Conservation (phyloP, 805 yeast species). For the Allodekkera sacchari region DNA sequence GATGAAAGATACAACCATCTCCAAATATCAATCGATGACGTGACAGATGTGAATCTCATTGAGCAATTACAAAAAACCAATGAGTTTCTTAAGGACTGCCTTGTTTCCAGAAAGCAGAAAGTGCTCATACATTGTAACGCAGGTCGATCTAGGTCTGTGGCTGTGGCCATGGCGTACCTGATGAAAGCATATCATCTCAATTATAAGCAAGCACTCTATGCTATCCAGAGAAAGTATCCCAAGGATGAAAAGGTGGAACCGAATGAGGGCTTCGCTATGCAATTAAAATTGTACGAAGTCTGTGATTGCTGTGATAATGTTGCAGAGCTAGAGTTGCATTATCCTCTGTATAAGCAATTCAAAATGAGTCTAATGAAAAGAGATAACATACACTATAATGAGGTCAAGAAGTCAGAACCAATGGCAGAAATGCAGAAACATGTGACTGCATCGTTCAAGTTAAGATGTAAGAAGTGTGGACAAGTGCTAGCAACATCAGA, state of each 20-base stretch:
- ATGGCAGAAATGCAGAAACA: conserved; percentile 7
- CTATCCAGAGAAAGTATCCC: conserved; percentile 57
- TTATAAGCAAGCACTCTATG: conserved; percentile 59
- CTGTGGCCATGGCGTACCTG: conserved; percentile 37
- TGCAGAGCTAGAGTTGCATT: conserved; percentile 6
- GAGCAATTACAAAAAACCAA: conserved; percentile 53
- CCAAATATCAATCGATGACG: conserved; percentile 69
- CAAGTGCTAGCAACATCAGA: conserved; percentile 54
- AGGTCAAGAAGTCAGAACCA: conserved; percentile 1
- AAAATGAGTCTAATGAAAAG: conserved; percentile 24
- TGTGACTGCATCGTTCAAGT: conserved; percentile 12
- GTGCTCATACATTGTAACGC: conserved; percentile 46
- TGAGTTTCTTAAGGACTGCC: conserved; percentile 46
- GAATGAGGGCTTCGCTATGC: conserved; percentile 66
- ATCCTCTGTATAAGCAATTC: conserved; percentile 35
- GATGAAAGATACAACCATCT: conserved; percentile 39
- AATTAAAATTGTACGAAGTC: conserved; percentile 54
- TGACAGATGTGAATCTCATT: conserved; percentile 55
- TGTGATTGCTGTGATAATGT: conserved; percentile 32
- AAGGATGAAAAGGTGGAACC: conserved; percentile 43
- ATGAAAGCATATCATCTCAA: conserved; percentile 48
- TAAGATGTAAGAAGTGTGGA: conserved; percentile 82
- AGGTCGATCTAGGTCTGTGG: conserved; percentile 42
- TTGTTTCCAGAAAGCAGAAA: conserved; percentile 23
- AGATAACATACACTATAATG: conserved; percentile 11